Percentiles rank a stretch among this genome's conserved stretches.
Evolutionary conservation across 352 stramenopile genomes (phyloP).

Genomic region (Phytophthora brassicae): DNA sequence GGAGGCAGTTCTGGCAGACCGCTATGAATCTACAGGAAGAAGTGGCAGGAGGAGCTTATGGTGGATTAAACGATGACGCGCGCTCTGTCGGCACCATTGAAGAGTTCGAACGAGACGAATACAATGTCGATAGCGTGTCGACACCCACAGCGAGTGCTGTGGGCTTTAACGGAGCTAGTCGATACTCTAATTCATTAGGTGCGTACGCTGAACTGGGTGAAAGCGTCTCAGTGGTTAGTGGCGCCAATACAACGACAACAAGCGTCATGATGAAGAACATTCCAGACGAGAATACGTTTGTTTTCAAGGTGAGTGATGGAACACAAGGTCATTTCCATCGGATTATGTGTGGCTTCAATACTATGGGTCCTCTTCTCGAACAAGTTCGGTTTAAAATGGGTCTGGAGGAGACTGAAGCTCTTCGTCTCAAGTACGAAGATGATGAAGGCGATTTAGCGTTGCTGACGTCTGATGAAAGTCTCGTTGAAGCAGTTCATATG

Average conservation of each 20-base stretch:
- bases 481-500: constrained; percentile 87
- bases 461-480: constrained; percentile 82
- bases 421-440: constrained; percentile 88
- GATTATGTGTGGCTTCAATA: constrained; percentile 79
- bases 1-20: constrained; percentile 88
- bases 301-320: constrained; percentile 89
- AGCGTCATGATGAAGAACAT: constrained; percentile 72
- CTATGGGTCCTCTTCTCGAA: constrained; percentile 66
- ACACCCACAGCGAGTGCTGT: constrained; percentile 41
- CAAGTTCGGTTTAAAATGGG: constrained; percentile 86
- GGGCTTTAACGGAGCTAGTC: constrained; percentile 33
- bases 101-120: constrained; percentile 87
- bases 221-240: constrained; percentile 86
- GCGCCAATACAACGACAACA: constrained; percentile 69
- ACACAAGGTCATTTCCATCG: constrained; percentile 83
- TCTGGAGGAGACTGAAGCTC: constrained; percentile 48
- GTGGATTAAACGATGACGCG: constrained; percentile 60
- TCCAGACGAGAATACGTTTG: constrained; percentile 69
- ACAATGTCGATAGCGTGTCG: constrained; percentile 37
- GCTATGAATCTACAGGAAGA: constrained; percentile 88
- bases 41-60: constrained; percentile 68
- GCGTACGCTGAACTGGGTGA: constrained; percentile 85
- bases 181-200: constrained; percentile 55
- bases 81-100: constrained; percentile 88
- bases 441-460: constrained; percentile 86